phyloP scores from a whole-genome alignment of 2,329 filamentous ascomycete species.

The Bipolaris zeicola region DNA sequence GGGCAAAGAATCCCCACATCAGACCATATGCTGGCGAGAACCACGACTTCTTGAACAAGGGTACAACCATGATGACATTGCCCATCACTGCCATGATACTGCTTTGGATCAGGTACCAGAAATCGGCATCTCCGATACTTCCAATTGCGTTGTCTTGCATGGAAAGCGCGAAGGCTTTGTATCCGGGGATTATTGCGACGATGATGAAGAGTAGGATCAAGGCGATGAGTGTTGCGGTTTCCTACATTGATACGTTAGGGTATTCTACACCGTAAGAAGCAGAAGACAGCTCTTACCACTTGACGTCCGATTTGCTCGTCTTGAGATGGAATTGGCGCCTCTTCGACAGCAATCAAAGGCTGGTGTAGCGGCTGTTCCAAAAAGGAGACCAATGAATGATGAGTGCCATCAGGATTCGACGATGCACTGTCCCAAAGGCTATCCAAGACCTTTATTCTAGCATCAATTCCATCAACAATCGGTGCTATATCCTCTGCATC shows the following conservation, averaged over 20 bases:
- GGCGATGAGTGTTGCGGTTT: background rate
- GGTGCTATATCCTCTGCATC: background rate
- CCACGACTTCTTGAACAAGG: background rate
- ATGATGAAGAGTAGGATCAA: background rate
- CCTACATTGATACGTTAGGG: background rate
- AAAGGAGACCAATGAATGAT: background rate
- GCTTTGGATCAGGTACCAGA: background rate
- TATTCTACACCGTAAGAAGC: background rate
- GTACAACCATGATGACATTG: background rate
- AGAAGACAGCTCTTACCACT: background rate
- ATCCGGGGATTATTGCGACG: background rate
- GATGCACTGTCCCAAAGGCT: background rate
- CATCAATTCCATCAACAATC: background rate
- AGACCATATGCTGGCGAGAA: background rate
- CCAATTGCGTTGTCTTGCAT: background rate
- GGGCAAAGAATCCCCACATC: background rate
- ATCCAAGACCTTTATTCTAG: background rate
- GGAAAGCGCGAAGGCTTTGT: background rate
- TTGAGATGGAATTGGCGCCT: background rate
- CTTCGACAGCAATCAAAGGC: background rate
- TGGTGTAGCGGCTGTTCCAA: background rate
- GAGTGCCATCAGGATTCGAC: background rate
- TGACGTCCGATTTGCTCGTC: background rate
- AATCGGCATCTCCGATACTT: background rate
- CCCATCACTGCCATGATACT: constrained; percentile 1